phyloP scores from a whole-genome alignment of 306 rosid species.

The Rubus idaeus region DNA sequence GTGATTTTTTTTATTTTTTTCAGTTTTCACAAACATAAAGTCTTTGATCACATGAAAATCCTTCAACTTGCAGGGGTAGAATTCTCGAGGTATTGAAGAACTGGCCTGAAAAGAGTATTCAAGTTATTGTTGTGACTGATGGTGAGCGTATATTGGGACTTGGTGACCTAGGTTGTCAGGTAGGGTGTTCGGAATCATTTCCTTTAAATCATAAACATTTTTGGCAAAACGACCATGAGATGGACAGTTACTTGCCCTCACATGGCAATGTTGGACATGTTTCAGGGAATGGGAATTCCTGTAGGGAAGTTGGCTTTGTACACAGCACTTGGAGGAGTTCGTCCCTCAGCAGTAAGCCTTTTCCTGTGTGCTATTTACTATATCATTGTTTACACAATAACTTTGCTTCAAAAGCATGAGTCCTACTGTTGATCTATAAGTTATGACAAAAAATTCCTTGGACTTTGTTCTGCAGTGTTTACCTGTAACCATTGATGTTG shows the following conservation, averaged over 20 bases:
- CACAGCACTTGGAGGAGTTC: conserved; percentile 93
- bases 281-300: conserved; percentile 99
- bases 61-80: conserved; percentile 59
- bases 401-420: background rate
- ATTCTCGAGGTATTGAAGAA: conserved; percentile 92
- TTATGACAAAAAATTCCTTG: background rate
- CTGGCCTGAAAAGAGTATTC: conserved; percentile 88
- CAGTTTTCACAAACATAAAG: conserved; percentile 1
- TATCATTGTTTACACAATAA: background rate
- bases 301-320: conserved; percentile 92
- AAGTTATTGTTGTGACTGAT: conserved; percentile 90
- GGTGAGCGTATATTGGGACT: conserved; percentile 97
- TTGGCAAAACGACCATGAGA: conserved; percentile 4
- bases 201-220: conserved; percentile 1
- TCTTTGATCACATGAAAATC: conserved; percentile 11
- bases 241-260: conserved; percentile 21
- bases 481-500: conserved; percentile 93
- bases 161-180: conserved; percentile 99
- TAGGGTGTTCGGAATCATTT: conserved; percentile 27
- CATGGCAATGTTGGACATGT: conserved; percentile 32
- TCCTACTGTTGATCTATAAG: background rate
- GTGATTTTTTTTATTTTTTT: too few relatives aligned
- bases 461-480: conserved; percentile 63
- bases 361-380: background rate
- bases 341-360: conserved; percentile 85